Evolutionary conservation across 2,329 filamentous ascomycete species (phyloP).

Genomic region (Curvularia eragrostidis): DNA sequence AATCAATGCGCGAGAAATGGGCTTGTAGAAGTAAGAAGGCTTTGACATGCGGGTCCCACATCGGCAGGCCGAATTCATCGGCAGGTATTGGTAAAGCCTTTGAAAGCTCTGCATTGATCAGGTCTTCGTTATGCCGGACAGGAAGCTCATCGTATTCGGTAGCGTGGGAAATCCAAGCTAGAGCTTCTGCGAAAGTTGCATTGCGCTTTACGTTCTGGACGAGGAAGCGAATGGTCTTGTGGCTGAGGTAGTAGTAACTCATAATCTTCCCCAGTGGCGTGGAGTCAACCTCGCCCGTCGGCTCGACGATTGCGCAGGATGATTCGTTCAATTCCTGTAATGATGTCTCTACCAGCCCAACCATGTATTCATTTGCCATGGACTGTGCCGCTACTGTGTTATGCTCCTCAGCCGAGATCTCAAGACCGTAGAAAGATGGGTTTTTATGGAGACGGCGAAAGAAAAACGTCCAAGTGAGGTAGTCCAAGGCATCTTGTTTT

Average conservation of each 20-base stretch:
- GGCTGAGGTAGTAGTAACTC: constrained; percentile 97
- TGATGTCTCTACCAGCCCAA: constrained; percentile 87
- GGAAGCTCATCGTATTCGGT: constrained; percentile 97
- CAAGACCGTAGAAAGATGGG: constrained; percentile 94
- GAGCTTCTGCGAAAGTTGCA: constrained; percentile 79
- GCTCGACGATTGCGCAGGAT: constrained; percentile 80
- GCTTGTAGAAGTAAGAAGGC: constrained; percentile 92
- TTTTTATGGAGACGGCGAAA: constrained; percentile 98
- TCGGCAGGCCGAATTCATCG: constrained; percentile 72
- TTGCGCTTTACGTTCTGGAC: constrained; percentile 75
- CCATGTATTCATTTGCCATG: constrained; percentile 92
- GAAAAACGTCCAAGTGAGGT: constrained; percentile 99
- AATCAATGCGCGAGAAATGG: constrained; percentile 88
- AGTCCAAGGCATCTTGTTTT: constrained; percentile 96
- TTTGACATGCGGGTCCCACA: constrained; percentile 99
- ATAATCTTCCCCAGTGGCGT: constrained; percentile 97
- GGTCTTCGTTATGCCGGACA: constrained; percentile 96
- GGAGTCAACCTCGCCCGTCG: constrained; percentile 86
- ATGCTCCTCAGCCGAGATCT: constrained; percentile 91
- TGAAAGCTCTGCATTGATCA: constrained; percentile 91
- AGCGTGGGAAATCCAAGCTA: constrained; percentile 91
- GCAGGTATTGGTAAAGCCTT: constrained; percentile 76
- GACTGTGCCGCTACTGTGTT: constrained; percentile 85
- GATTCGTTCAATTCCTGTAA: constrained; percentile 82
- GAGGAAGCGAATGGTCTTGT: constrained; percentile 90